A percentile compares a stretch with the other conserved stretches of the same genome.
Conservation (phyloP, 139 green algal species). For the Coccomyxa sp. region DNA sequence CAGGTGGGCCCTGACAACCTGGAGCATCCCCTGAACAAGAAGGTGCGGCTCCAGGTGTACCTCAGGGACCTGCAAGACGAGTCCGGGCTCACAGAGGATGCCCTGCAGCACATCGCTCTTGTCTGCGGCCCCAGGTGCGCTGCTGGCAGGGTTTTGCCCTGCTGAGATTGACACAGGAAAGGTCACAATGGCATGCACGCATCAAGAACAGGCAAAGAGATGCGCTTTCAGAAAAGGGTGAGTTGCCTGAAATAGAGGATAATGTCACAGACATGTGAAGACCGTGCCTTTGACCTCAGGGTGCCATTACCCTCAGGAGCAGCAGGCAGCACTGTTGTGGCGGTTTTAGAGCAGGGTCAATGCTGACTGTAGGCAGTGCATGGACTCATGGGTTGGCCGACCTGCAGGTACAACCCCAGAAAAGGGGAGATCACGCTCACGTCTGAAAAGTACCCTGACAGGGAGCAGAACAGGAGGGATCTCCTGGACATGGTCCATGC, state of each 20-base stretch:
- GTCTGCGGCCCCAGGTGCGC: constrained; percentile 29
- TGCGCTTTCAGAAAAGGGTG: not conserved
- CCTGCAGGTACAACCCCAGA: constrained; percentile 36
- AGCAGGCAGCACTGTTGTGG: too few relatives aligned
- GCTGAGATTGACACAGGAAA: not conserved
- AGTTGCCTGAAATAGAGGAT: too few relatives aligned
- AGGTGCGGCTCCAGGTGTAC: constrained; percentile 33
- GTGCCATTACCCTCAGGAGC: too few relatives aligned
- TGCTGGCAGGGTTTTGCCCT: not conserved
- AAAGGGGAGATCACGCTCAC: constrained; percentile 36
- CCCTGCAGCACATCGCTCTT: constrained; percentile 42
- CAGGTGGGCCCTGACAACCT: constrained; percentile 13
- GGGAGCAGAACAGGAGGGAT: constrained; percentile 38
- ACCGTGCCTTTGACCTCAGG: too few relatives aligned
- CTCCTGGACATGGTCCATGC: constrained; percentile 23
- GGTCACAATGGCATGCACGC: not conserved
- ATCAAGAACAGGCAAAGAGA: not conserved
- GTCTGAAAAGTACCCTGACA: constrained; percentile 19
- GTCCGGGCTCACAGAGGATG: constrained; percentile 32
- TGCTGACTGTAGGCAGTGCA: too few relatives aligned
- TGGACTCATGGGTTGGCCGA: too few relatives aligned
- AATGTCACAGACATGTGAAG: too few relatives aligned
- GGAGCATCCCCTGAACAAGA: constrained; percentile 38
- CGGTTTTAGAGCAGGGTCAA: too few relatives aligned
- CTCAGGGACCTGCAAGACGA: constrained; percentile 44